These are phyloP conservation scores for Tirmania nivea DNA, from an alignment of 495 filamentous ascomycete genomes.

Conservation along the genomic window DNA sequence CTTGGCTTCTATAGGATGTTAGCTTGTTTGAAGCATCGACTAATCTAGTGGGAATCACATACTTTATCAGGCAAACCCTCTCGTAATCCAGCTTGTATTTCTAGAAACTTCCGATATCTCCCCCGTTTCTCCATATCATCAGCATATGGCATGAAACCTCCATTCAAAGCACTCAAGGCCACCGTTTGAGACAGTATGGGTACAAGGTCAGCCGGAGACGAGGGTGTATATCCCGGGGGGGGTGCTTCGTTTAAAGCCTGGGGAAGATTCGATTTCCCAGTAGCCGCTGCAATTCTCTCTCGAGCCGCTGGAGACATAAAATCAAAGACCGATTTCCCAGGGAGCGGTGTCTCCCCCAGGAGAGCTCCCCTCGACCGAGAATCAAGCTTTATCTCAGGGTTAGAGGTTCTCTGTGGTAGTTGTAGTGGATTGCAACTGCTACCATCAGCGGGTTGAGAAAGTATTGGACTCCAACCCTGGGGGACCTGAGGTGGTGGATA, in stretches of 20 bases:
- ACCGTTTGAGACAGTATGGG: conserved; percentile 52
- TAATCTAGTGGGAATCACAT: conserved; percentile 1
- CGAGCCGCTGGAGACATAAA: conserved; percentile 67
- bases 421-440: not conserved
- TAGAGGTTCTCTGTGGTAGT: conserved; percentile 34
- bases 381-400: conserved; percentile 53
- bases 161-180: conserved; percentile 51
- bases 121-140: conserved; percentile 57
- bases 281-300: conserved; percentile 50
- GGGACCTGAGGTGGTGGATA: conserved; percentile 61
- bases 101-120: conserved; percentile 62
- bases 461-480: conserved; percentile 36
- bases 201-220: conserved; percentile 27
- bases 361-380: conserved; percentile 60
- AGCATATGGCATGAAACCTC: conserved; percentile 67
- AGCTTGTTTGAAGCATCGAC: not conserved
- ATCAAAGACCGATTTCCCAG: conserved; percentile 89
- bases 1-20: conserved; percentile 18
- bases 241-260: conserved; percentile 45
- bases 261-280: conserved; percentile 57
- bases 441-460: not conserved
- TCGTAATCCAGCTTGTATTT: conserved; percentile 47
- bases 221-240: conserved; percentile 3
- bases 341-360: conserved; percentile 61
- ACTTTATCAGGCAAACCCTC: conserved; percentile 37